Evolutionary conservation across 1,284 basidiomycete species (phyloP).

Genomic region (Malassezia brasiliensis): DNA sequence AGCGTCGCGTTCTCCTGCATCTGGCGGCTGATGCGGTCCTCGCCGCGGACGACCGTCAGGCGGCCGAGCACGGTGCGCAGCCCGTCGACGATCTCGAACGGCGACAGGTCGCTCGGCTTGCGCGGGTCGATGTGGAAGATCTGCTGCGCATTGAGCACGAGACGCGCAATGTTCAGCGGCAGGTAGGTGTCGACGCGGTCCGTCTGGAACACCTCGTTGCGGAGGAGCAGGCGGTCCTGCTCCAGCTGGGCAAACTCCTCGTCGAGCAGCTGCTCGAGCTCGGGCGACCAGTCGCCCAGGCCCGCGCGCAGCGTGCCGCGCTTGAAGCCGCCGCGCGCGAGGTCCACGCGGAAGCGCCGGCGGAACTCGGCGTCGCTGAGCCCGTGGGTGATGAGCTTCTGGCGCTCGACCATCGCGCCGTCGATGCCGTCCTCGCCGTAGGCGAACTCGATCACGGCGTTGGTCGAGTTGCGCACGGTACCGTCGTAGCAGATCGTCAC

Average conservation of each 20-base stretch:
- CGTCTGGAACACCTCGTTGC: constrained; percentile 66
- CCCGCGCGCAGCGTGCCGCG: constrained; percentile 77
- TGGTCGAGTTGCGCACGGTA: constrained; percentile 80
- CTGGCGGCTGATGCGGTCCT: constrained; percentile 59
- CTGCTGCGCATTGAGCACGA: constrained; percentile 88
- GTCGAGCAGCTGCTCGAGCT: constrained; percentile 76
- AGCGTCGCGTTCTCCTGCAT: constrained; percentile 83
- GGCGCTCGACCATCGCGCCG: constrained; percentile 90
- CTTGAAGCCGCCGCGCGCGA: constrained; percentile 54
- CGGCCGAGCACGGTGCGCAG: constrained; percentile 51
- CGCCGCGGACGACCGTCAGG: constrained; percentile 64
- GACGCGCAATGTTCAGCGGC: constrained; percentile 68
- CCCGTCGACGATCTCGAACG: constrained; percentile 71
- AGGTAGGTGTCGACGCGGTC: constrained; percentile 61
- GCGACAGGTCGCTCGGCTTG: constrained; percentile 84
- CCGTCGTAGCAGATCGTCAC: constrained; percentile 96
- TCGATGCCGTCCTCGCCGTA: constrained; percentile 99
- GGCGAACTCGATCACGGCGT: constrained; percentile 74
- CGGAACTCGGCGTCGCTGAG: constrained; percentile 77
- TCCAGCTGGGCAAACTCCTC: constrained; percentile 71
- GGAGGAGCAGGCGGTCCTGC: constrained; percentile 66
- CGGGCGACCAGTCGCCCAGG: constrained; percentile 76
- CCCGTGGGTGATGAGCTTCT: constrained; percentile 78
- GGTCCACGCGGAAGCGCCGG: constrained; percentile 81
- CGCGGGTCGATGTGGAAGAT: constrained; percentile 94